Evolutionary conservation across 2,329 filamentous ascomycete species (phyloP).

Genomic region (Diaporthe citri): DNA sequence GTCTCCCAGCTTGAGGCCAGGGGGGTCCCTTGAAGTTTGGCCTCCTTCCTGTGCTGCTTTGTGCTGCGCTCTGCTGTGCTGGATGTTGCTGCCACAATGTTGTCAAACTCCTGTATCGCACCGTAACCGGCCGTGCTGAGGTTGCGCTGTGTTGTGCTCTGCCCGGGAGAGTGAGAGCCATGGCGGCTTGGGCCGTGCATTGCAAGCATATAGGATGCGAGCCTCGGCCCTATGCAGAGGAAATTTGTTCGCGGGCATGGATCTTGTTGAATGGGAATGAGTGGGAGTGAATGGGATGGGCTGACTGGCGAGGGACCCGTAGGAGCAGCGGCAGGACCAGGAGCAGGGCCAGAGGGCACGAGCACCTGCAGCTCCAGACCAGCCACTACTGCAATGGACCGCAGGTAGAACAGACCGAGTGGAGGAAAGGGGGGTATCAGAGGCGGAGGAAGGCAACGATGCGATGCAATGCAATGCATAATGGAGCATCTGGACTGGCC

Average conservation of each 20-base stretch:
- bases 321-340: not conserved
- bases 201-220: not conserved
- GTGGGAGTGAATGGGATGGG: not conserved
- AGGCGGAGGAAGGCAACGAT: conserved; percentile 32
- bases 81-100: not conserved
- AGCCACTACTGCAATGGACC: conserved; percentile 39
- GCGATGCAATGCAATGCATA: conserved; percentile 39
- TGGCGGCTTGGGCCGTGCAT: too few species aligned
- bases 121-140: not conserved
- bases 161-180: not conserved
- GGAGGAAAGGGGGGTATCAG: conserved; percentile 32
- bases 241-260: not conserved
- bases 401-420: conserved; percentile 39
- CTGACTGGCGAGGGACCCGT: conserved; percentile 18
- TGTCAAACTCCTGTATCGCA: not conserved
- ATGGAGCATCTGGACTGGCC: conserved; percentile 32
- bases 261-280: not conserved
- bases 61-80: not conserved
- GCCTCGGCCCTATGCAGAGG: not conserved
- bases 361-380: conserved; percentile 35
- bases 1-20: conserved; percentile 17
- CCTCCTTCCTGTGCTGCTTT: not conserved
- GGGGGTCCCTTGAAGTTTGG: conserved; percentile 22
- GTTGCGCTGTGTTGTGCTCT: not conserved
- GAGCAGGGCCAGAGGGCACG: conserved; percentile 11